Conservation (phyloP, 192 early-diverging fungal genomes). For the Coemansia sp. region DNA sequence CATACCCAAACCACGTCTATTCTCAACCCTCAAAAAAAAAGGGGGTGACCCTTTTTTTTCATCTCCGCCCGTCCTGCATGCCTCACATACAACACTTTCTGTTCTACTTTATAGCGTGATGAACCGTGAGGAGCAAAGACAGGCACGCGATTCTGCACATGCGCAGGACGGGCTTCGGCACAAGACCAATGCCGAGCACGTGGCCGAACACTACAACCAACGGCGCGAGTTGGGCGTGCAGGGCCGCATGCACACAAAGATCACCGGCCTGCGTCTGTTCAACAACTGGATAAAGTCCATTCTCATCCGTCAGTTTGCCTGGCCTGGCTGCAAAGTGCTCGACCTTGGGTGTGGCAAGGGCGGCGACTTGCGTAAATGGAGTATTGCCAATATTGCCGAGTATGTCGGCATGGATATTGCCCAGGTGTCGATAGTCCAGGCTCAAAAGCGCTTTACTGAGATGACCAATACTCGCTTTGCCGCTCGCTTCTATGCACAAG, state of each 20-base stretch:
- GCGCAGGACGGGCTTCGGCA: not conserved
- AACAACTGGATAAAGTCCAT: constrained; percentile 98
- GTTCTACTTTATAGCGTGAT: too few species aligned
- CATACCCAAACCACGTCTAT: not conserved
- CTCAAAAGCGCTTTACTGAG: constrained; percentile 58
- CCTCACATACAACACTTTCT: too few species aligned
- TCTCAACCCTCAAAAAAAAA: not conserved
- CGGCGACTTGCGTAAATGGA: constrained; percentile 81
- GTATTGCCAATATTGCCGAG: constrained; percentile 61
- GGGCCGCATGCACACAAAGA: constrained; percentile 72
- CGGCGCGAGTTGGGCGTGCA: constrained; percentile 72
- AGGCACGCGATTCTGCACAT: not conserved
- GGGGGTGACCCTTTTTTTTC: not conserved
- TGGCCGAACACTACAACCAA: constrained; percentile 79
- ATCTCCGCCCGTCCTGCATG: too few species aligned
- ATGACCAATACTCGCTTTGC: constrained; percentile 55
- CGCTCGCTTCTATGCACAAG: constrained; percentile 75
- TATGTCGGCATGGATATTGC: constrained; percentile 90
- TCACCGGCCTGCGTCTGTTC: constrained; percentile 80
- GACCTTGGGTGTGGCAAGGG: constrained; percentile 96
- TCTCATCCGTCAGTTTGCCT: constrained; percentile 67
- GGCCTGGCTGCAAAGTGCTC: constrained; percentile 57
- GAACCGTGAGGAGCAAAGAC: not conserved
- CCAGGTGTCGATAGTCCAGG: constrained; percentile 76
- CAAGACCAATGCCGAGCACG: constrained; percentile 35